phyloP scores from a whole-genome alignment of 139 green algal species.

The Ettlia oleoabundans region DNA sequence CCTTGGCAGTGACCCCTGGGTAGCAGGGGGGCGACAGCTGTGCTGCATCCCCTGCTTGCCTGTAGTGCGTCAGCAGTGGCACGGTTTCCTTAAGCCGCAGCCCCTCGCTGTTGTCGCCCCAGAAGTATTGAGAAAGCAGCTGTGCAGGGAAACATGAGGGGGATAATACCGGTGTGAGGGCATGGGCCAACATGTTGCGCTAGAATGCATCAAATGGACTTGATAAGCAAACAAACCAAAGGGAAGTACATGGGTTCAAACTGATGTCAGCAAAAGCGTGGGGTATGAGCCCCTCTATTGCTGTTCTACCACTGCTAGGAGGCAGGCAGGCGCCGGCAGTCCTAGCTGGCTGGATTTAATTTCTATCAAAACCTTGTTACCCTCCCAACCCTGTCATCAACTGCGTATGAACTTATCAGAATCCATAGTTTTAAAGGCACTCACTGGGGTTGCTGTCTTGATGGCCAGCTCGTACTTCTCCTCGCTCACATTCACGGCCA shows the following conservation, averaged over 20 bases:
- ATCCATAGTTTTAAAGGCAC: background rate
- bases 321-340: too few relatives aligned
- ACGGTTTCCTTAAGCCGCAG: slow-evolving; percentile 32
- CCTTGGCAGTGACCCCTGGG: too few relatives aligned
- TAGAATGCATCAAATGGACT: background rate
- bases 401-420: too few relatives aligned
- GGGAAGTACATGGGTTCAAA: too few relatives aligned
- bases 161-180: background rate
- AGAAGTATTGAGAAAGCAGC: slow-evolving; percentile 18
- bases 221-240: too few relatives aligned
- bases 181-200: background rate
- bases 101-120: slow-evolving; percentile 13
- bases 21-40: too few relatives aligned
- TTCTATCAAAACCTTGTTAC: too few relatives aligned
- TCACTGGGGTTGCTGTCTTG: background rate
- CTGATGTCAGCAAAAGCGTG: too few relatives aligned
- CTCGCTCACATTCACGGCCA: slow-evolving; percentile 1
- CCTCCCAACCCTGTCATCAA: too few relatives aligned
- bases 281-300: too few relatives aligned
- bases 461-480: background rate
- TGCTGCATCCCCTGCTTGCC: background rate
- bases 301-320: too few relatives aligned
- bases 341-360: too few relatives aligned
- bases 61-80: slow-evolving; percentile 5
- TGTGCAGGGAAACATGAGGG: background rate